Evolutionary conservation across 2,329 filamentous ascomycete species (phyloP), one percentile per base, ranked within the genome.

Genomic region (Diatrype stigma): DNA sequence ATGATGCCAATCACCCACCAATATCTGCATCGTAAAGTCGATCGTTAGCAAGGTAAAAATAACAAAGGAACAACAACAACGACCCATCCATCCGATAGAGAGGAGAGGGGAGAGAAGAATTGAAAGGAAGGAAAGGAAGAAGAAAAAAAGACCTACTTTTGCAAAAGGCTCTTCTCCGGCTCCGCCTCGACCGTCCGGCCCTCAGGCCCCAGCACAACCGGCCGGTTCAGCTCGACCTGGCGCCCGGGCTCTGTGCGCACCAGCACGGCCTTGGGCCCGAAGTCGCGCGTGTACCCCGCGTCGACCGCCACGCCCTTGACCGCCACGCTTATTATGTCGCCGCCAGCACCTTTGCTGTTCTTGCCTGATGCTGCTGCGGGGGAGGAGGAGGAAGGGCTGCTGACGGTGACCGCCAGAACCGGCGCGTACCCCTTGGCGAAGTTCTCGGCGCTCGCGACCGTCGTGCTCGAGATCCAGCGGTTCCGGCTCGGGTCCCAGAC

Each of bases 1-100:
- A 74, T 75, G 26, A 81, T 73, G 19, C 70, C 77, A 67, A 84
- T 68, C 58, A 83, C 65, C 83, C 83, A 87, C 84, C 84, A 87
- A 65, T 87, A 87, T 67, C 82, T 85, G 57, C 47, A 14, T 6
- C 50, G 37, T 23, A 45, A 50, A 23, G 63, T 75, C 66, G n/a
- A 77, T 72, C 63, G 64, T 37, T 23, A 19, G 26, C 8, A 45
- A 30, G 8, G 6, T 19, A 42, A 3, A 8, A 28, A n/a, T 47
- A n/a, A 26, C 34, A 26, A n/a, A 37, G n/a, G 34, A 37, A 34
- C 30, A 34, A 34, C 30, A 34, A 7, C 30, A 34, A 34, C 30
- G 14, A 34, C 30, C n/a, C n/a, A n/a, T n/a, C n/a, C n/a, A n/a
- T n/a, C n/a, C n/a, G n/a, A n/a, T n/a, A 34, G 30, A 7, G 14